Conservation (phyloP, 192 early-diverging fungal species). For the Coemansia erecta region DNA sequence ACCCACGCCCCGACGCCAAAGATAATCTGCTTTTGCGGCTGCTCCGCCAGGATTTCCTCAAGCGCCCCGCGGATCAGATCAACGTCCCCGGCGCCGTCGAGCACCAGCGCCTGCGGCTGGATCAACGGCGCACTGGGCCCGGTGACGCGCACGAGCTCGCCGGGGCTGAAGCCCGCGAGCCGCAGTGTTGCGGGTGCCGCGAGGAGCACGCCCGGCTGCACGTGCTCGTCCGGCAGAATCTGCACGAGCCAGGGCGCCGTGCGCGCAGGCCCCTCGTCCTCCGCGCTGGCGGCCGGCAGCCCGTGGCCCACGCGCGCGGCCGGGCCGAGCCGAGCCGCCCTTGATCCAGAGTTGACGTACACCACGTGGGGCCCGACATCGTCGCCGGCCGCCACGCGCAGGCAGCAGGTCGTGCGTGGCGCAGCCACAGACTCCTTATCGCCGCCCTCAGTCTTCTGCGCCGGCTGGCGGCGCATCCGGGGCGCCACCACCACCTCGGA, state of each 20-base stretch:
- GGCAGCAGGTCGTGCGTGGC: constrained; percentile 21
- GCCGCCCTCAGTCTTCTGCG: background rate
- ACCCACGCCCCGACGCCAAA: constrained; percentile 19
- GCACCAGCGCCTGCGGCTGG: background rate
- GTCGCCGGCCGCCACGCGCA: constrained; percentile 32
- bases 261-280: constrained; percentile 21
- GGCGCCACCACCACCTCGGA: constrained; percentile 74
- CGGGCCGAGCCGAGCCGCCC: constrained; percentile 25
- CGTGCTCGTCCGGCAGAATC: constrained; percentile 11
- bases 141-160: constrained; percentile 31
- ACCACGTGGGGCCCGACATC: constrained; percentile 33
- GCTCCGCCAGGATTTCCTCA: background rate
- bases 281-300: constrained; percentile 3
- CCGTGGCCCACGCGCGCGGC: constrained; percentile 27
- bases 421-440: constrained; percentile 9
- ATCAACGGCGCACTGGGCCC: background rate
- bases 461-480: constrained; percentile 53
- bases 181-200: constrained; percentile 9
- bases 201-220: constrained; percentile 44
- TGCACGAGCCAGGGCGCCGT: constrained; percentile 18
- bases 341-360: constrained; percentile 28
- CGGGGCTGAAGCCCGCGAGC: constrained; percentile 10
- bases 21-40: background rate
- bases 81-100: background rate
- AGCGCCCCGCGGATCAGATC: constrained; percentile 2